Percentiles rank a stretch among this genome's conserved stretches.
Evolutionary conservation across 805 yeast species (phyloP).

Genomic region (Kazachstania kunashirensis): DNA sequence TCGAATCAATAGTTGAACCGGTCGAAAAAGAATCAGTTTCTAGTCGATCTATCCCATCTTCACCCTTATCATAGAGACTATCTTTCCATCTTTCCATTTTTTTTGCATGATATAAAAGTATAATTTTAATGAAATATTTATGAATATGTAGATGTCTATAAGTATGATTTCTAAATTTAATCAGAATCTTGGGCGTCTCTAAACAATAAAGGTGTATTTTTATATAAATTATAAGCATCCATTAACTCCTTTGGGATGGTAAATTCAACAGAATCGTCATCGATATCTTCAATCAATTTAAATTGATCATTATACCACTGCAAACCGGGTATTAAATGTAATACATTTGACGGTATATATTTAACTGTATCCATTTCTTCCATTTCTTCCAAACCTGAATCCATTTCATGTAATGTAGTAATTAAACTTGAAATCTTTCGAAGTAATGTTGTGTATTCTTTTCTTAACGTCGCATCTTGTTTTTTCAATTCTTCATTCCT

Average conservation of each 20-base stretch:
- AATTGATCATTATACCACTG: conserved; percentile 24
- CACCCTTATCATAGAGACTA: neutral
- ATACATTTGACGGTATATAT: conserved; percentile 11
- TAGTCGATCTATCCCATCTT: neutral
- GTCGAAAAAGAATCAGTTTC: conserved; percentile 1
- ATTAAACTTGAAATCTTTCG: conserved; percentile 24
- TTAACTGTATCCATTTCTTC: conserved; percentile 6
- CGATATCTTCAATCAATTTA: conserved; percentile 1
- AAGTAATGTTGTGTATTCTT: conserved; percentile 26
- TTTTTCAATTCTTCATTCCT: conserved; percentile 26
- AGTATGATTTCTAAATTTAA: neutral
- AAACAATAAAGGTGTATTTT: conserved; percentile 24
- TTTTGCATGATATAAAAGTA: neutral
- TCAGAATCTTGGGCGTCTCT: conserved; percentile 11
- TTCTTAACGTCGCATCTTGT: conserved; percentile 23
- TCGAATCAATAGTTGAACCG: no score
- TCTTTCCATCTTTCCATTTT: neutral
- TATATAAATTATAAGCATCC: conserved; percentile 22
- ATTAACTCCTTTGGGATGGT: conserved; percentile 19
- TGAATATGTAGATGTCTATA: neutral
- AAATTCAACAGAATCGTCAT: conserved; percentile 6
- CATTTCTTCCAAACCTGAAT: neutral
- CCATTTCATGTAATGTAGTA: conserved; percentile 12
- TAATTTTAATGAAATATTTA: neutral
- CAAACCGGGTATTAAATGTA: conserved; percentile 18